Conservation (phyloP, 1,284 basidiomycete genomes). For the Chalciporus sp. region DNA sequence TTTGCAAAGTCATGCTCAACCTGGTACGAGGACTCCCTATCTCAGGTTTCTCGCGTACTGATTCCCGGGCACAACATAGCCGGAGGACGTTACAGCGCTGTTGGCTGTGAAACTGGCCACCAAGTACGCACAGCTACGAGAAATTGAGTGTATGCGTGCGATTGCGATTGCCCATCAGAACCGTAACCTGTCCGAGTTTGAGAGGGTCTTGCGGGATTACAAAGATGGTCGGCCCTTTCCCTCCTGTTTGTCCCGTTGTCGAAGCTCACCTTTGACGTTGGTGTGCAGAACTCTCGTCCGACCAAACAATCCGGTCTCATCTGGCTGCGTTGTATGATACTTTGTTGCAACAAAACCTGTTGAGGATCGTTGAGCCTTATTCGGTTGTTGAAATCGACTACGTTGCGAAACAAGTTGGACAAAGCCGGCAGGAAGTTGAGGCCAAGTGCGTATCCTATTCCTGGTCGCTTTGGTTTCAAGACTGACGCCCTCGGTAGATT, state of each 20-base stretch:
- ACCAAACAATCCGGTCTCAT: constrained; percentile 93
- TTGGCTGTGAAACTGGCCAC: constrained; percentile 86
- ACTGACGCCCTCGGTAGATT: constrained; percentile 51
- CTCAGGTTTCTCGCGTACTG: background rate
- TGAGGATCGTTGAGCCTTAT: constrained; percentile 95
- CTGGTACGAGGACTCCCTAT: constrained; percentile 49
- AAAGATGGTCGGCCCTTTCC: constrained; percentile 67
- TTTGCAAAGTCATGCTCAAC: constrained; percentile 98
- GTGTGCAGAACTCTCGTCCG: constrained; percentile 83
- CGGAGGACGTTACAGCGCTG: constrained; percentile 90
- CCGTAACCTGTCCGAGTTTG: constrained; percentile 87
- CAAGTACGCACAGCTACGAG: constrained; percentile 80
- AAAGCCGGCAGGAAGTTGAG: constrained; percentile 92
- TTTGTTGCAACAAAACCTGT: constrained; percentile 91
- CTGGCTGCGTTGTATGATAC: constrained; percentile 94
- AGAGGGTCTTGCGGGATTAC: constrained; percentile 86
- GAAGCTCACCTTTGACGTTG: background rate
- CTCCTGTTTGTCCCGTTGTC: background rate
- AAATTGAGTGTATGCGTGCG: constrained; percentile 95
- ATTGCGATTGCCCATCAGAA: constrained; percentile 93
- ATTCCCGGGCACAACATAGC: constrained; percentile 47
- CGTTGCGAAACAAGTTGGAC: constrained; percentile 87
- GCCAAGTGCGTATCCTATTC: constrained; percentile 67
- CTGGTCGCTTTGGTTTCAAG: background rate
- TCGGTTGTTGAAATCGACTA: constrained; percentile 89